Percentiles rank a stretch among this genome's conserved stretches.
phyloP scores from a whole-genome alignment of 805 yeast species.

The Komagataella pastoris region DNA sequence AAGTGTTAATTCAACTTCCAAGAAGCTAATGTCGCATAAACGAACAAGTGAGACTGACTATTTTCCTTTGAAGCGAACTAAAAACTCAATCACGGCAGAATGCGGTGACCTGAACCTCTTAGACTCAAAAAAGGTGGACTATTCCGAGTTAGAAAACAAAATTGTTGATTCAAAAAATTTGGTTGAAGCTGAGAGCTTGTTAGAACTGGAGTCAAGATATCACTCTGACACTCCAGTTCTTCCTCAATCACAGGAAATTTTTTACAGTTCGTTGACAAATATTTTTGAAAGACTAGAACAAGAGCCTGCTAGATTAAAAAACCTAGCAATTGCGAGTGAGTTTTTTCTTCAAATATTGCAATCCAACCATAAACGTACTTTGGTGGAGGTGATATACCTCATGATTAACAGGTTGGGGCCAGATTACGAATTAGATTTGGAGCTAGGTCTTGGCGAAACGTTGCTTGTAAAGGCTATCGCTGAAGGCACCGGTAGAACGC shows the following conservation, averaged over 20 bases:
- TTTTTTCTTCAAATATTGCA: conserved; percentile 55
- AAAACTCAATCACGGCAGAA: neutral
- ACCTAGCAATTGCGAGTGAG: conserved; percentile 60
- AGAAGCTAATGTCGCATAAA: neutral
- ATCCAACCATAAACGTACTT: conserved; percentile 29
- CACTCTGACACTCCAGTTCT: neutral
- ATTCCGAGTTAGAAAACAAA: neutral
- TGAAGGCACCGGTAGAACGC: conserved; percentile 77
- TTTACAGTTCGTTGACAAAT: conserved; percentile 33
- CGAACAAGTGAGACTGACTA: neutral
- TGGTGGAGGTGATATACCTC: conserved; percentile 66
- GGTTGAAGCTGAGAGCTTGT: neutral
- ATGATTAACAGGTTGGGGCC: conserved; percentile 88
- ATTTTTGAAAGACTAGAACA: conserved; percentile 69
- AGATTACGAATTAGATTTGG: conserved; percentile 82
- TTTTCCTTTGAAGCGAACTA: neutral
- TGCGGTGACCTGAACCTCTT: neutral
- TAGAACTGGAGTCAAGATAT: neutral
- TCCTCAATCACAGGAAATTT: conserved; percentile 8
- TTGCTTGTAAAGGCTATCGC: conserved; percentile 77
- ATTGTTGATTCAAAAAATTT: neutral
- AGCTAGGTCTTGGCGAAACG: conserved; percentile 88
- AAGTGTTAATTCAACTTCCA: neutral
- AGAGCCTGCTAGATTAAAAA: conserved; percentile 75
- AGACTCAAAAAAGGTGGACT: neutral